phyloP scores from a whole-genome alignment of 2,329 filamentous ascomycete genomes.

The Hymenoscyphus fructigenus region DNA sequence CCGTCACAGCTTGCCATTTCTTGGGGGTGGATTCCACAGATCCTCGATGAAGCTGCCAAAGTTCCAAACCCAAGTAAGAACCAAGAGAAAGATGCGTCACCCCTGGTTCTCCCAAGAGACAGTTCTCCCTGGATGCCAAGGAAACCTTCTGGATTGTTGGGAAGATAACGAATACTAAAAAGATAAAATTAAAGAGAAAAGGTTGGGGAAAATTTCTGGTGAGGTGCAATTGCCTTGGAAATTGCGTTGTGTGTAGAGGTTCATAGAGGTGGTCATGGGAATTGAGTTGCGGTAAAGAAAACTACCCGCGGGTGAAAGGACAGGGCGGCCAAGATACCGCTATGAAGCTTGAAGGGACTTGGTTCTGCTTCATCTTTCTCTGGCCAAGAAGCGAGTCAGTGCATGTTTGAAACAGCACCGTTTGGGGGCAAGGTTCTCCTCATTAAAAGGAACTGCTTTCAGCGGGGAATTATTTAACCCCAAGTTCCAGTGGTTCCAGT shows the following conservation, averaged over 20 bases:
- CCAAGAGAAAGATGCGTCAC: background rate
- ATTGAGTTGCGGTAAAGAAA: background rate
- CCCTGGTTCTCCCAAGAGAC: background rate
- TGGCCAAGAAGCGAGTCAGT: conserved; percentile 2
- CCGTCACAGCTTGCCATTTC: background rate
- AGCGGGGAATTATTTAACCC: background rate
- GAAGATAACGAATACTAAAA: background rate
- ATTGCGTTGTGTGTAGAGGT: background rate
- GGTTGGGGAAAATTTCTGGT: background rate
- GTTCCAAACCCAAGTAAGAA: conserved; percentile 2
- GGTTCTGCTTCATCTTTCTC: conserved; percentile 3
- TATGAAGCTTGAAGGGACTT: conserved; percentile 1
- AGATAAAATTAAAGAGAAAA: background rate
- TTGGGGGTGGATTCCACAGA: background rate
- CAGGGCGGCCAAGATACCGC: background rate
- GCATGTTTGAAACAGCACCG: background rate
- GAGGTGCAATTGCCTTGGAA: background rate
- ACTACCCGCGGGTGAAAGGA: background rate
- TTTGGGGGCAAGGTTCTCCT: conserved; percentile 4
- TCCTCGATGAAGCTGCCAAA: conserved; percentile 1
- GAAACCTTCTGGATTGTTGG: background rate
- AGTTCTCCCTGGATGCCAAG: background rate
- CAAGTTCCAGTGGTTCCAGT: background rate
- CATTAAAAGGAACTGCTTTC: background rate
- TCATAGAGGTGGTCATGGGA: background rate